Evolutionary conservation across 2,329 filamentous ascomycete species (phyloP), one percentile per base, ranked within the genome.

Genomic region (Penicillium sp.): DNA sequence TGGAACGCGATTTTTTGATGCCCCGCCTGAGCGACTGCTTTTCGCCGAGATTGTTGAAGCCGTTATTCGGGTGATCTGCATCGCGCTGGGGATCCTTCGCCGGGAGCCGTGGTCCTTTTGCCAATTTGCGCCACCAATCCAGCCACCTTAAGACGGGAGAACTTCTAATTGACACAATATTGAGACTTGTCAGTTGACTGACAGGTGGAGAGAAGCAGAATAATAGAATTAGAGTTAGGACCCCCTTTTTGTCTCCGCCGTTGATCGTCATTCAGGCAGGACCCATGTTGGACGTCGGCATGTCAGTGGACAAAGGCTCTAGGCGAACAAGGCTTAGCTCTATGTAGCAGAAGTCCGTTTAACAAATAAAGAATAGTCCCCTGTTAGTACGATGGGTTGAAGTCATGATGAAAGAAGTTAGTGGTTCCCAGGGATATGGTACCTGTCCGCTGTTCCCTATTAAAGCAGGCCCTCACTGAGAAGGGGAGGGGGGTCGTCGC

Each of bases 181-280:
- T 65, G 47, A 61, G 67, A 66, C 63, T 60, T 35, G 60, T 66
- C 62, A 58, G 63, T 62, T 63, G 61, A 64, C 60, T 58, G 61
- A 53, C 63, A 46, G 52, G 38, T 23, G 52, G 51, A 53, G 58
- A 56, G 30, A 47, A 56, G 38, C 35, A 41, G 15, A 35, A 21
- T 57, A 47, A 62, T 55, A 56, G 48, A 50, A 45, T 49, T 50
- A 56, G 51, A 51, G n/a, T 29, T 31, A 23, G 46, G 50, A 38
- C 23, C 54, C 55, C 51, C 29, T 50, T 53, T 49, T 52, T 8
- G 30, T 49, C 21, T 47, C 47, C 49, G 38, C 44, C 47, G 46
- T 46, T 31, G 56, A 55, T 56, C 56, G 47, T 49, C 55, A 62
- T 58, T 17, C 57, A 58, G 51, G 63, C 35, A 50, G 35, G 41